Evolutionary conservation across 495 filamentous ascomycete genomes (phyloP).

Genomic region (Xylaria grammica): DNA sequence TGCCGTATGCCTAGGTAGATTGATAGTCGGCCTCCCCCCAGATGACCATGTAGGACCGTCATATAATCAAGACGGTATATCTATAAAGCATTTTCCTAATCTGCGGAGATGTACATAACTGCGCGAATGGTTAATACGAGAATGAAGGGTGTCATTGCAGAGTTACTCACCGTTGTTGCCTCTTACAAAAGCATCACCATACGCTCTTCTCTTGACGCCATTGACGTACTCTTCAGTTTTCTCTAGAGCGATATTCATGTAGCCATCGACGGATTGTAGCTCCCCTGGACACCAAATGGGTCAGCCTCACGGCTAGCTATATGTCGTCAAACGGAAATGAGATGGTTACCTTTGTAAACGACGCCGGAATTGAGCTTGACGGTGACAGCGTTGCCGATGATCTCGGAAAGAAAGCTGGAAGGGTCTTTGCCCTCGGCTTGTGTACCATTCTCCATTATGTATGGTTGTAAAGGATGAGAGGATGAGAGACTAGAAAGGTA

Average conservation of each 20-base stretch:
- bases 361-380: constrained; percentile 97
- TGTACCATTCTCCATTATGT: constrained; percentile 75
- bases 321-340: not conserved
- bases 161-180: constrained; percentile 84
- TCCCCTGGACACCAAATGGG: constrained; percentile 63
- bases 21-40: not conserved
- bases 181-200: constrained; percentile 94
- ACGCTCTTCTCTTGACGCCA: constrained; percentile 76
- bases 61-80: not conserved
- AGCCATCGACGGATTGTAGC: constrained; percentile 97
- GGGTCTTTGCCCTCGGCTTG: constrained; percentile 81
- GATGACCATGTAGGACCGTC: not conserved
- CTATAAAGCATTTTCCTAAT: constrained; percentile 40
- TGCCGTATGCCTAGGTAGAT: not conserved
- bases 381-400: constrained; percentile 88
- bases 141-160: not conserved
- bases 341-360: constrained; percentile 80
- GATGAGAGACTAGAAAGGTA: not conserved
- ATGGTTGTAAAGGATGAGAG: not conserved
- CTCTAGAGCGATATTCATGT: constrained; percentile 98
- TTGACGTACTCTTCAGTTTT: constrained; percentile 91
- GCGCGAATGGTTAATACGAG: not conserved
- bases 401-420: constrained; percentile 86
- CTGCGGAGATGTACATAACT: constrained; percentile 82
- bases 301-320: constrained; percentile 7